phyloP scores from a whole-genome alignment of 768 basidiomycete species.

The Lactarius quietus region DNA sequence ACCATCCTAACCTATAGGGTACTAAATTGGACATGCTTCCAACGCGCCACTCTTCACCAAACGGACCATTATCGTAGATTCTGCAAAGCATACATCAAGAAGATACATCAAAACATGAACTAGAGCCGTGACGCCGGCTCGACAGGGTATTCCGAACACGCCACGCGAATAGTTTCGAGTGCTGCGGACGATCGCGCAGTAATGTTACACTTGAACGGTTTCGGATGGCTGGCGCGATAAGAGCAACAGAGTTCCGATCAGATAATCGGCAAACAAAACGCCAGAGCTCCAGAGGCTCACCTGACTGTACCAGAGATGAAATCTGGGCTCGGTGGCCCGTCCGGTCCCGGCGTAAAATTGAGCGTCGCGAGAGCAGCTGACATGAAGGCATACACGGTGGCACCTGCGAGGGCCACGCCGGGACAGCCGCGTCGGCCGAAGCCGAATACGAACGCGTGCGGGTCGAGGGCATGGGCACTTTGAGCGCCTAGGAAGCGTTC shows the following conservation, averaged over 20 bases:
- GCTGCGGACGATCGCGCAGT: constrained; percentile 1
- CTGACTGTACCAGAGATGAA: constrained; percentile 18
- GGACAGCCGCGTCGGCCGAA: constrained; percentile 21
- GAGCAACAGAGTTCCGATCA: background rate
- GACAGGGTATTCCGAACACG: background rate
- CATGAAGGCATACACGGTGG: constrained; percentile 13
- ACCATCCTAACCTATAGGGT: no score
- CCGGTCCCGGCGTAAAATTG: constrained; percentile 1
- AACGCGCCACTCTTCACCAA: background rate
- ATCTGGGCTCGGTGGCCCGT: background rate
- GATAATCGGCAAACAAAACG: background rate
- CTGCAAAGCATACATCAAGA: background rate
- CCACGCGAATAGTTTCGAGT: constrained; percentile 2
- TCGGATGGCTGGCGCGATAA: constrained; percentile 12
- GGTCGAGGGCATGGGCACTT: constrained; percentile 13
- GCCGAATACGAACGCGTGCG: constrained; percentile 20
- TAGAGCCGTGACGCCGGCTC: constrained; percentile 3
- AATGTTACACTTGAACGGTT: constrained; percentile 12
- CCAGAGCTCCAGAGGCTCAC: constrained; percentile 5
- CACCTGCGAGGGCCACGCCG: constrained; percentile 6
- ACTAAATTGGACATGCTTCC: background rate
- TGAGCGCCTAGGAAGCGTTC: constrained; percentile 21
- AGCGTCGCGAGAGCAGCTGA: constrained; percentile 7
- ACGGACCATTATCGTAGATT: background rate
- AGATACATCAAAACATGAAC: background rate